Conservation (phyloP, 768 basidiomycete species). For the Termitomyces sp. region DNA sequence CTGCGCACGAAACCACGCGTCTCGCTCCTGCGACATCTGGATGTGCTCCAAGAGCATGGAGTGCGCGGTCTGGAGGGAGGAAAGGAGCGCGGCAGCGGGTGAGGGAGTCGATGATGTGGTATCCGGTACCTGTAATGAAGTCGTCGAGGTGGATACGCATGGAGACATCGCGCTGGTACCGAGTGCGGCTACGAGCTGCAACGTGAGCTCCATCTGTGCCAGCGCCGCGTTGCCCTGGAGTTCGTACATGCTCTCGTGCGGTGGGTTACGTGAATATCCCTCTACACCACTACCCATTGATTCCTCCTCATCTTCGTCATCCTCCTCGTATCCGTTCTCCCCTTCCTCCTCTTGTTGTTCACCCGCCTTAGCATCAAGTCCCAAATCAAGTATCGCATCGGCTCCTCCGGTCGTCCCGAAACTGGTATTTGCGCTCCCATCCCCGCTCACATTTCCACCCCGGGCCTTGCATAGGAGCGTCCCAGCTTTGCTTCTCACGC, state of each 20-base stretch:
- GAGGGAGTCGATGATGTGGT: background rate
- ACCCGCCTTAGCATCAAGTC: constrained; percentile 15
- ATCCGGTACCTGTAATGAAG: background rate
- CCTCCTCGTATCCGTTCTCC: constrained; percentile 26
- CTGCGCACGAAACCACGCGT: constrained; percentile 69
- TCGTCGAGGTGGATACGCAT: background rate
- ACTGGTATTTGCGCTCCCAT: constrained; percentile 9
- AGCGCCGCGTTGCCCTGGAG: constrained; percentile 64
- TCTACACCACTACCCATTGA: constrained; percentile 29
- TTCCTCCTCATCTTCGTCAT: constrained; percentile 36
- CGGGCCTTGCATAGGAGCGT: constrained; percentile 8
- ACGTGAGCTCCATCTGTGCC: constrained; percentile 76
- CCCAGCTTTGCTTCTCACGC: constrained; percentile 17
- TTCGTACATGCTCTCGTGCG: constrained; percentile 54
- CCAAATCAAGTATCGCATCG: constrained; percentile 12
- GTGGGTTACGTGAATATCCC: constrained; percentile 29
- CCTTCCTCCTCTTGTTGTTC: constrained; percentile 16
- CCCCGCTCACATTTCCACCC: background rate
- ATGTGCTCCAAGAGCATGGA: constrained; percentile 62
- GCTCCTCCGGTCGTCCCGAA: constrained; percentile 4
- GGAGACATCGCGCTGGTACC: constrained; percentile 9
- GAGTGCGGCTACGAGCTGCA: constrained; percentile 34
- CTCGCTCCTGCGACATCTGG: constrained; percentile 69
- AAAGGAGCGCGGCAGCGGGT: background rate
- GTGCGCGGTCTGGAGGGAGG: constrained; percentile 21